Base-by-base conservation (phyloP, 805 yeast species). In the Wickerhamiella spandovensis region DNA sequence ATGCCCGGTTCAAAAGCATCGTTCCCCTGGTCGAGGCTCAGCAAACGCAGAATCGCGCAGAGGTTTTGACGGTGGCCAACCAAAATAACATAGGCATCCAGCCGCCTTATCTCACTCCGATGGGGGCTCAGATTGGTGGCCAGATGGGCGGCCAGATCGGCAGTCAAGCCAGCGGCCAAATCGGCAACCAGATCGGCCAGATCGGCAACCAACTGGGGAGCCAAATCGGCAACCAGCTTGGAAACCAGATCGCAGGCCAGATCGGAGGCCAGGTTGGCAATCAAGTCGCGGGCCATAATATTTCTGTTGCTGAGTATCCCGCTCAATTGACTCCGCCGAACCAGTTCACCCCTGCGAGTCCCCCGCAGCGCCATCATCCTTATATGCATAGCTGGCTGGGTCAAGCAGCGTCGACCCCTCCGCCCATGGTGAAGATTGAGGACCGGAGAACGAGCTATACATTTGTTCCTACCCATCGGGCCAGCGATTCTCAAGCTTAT, bases 1-100 rank as follows among this genome's bases (percentile, higher is more conserved):
- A 78, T 55, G 65, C 68, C 3, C 49, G 61, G 2, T 65, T 75
- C 48, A 58, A 43, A 17, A 23, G 30, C 24, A 43, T 43, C 30
- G 45, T 43, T 22, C 28, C 45, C 7, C 12, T 22, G 28, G 32
- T 43, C 12, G 32, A 43, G 25, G 28, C 20, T 5, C 45, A 23
- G 20, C 45, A 21, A 43, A 35, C 39, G 20, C 39, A 35, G 18
- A 35, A 35, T 13, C 39, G 39, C 15, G 20, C 20, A 5, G 39
- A 35, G 17, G 39, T 17, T 3, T 17, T 35, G 9, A 35, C 39
- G 39, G 39, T 35, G 17, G 39, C 39, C 39, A 35, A 35, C 39
- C 17, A 15, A 35, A 35, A 17, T 9, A 35, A n/a, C 9, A 13
- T 35, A 2, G 39, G 15, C 5, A 35, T n/a, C 20, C 39, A 15